These are phyloP conservation scores for Galerina sulciceps DNA, from an alignment of 768 basidiomycete genomes.

Conservation along the genomic window DNA sequence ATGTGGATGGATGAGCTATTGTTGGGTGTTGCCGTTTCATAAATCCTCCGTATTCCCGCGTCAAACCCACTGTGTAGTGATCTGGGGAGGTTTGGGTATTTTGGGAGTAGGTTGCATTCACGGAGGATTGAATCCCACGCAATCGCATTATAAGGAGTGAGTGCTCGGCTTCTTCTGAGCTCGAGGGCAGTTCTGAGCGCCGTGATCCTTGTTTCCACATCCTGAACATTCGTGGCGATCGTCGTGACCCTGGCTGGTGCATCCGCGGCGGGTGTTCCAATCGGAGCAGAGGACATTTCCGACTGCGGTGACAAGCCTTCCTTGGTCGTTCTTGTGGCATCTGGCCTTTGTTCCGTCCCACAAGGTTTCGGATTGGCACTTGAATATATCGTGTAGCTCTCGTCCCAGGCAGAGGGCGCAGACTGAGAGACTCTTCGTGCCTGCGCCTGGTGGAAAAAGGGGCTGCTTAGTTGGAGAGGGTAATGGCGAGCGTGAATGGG, in stretches of 20 bases:
- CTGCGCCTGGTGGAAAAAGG: slow-evolving; percentile 4
- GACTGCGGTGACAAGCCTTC: slow-evolving; percentile 22
- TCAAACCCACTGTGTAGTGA: not conserved
- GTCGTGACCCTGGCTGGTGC: slow-evolving; percentile 25
- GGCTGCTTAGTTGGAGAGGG: not conserved
- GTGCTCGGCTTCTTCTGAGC: slow-evolving; percentile 28
- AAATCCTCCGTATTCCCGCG: not conserved
- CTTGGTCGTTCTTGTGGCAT: slow-evolving; percentile 18
- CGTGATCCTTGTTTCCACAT: slow-evolving; percentile 38
- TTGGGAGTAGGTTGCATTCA: not conserved
- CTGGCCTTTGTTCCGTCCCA: slow-evolving; percentile 27
- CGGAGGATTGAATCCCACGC: slow-evolving; percentile 27
- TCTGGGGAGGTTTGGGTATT: not conserved
- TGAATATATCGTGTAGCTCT: slow-evolving; percentile 25
- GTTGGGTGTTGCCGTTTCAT: not conserved
- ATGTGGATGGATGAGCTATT: not conserved
- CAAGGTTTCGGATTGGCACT: slow-evolving; percentile 17
- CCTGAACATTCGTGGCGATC: slow-evolving; percentile 45
- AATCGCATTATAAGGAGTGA: slow-evolving; percentile 32
- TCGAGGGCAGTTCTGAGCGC: slow-evolving; percentile 43
- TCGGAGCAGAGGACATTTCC: slow-evolving; percentile 35
- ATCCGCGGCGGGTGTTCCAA: slow-evolving; percentile 34
- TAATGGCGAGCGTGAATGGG: not conserved
- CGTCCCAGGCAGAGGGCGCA: slow-evolving; percentile 40
- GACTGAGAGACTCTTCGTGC: slow-evolving; percentile 10